These are phyloP conservation scores for Termitomyces sp. DNA, from an alignment of 1,284 basidiomycete genomes.

Conservation along the genomic window DNA sequence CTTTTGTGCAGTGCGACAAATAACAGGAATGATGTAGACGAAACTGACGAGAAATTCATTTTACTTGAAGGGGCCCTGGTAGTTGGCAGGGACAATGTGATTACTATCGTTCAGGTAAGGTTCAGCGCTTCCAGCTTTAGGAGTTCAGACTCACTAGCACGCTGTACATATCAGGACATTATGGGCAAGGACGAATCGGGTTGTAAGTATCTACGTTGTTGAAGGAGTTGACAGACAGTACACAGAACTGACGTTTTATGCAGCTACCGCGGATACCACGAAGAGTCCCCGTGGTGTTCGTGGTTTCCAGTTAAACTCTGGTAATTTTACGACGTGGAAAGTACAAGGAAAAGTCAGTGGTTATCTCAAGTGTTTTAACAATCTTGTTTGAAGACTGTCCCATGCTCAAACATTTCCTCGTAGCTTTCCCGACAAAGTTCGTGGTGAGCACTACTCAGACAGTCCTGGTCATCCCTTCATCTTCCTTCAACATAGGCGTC, in stretches of 20 bases:
- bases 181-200: conserved; percentile 72
- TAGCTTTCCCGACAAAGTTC: conserved; percentile 64
- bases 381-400: neutral
- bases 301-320: conserved; percentile 62
- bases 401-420: conserved; percentile 4
- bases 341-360: conserved; percentile 81
- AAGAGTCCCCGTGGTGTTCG: conserved; percentile 76
- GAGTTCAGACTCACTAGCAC: neutral
- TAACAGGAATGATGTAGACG: conserved; percentile 50
- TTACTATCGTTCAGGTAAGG: conserved; percentile 67
- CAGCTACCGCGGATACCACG: conserved; percentile 31
- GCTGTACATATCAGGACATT: conserved; percentile 51
- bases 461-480: neutral
- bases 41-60: conserved; percentile 58
- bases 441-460: conserved; percentile 34
- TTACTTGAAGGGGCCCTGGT: conserved; percentile 55
- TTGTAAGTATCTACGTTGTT: conserved; percentile 29
- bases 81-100: conserved; percentile 58
- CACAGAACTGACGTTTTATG: neutral
- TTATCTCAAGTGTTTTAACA: conserved; percentile 49
- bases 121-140: neutral
- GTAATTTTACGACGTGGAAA: conserved; percentile 65
- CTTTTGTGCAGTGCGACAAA: conserved; percentile 50
- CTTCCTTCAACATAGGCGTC: conserved; percentile 26
- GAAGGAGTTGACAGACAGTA: neutral